Evolutionary conservation across 768 basidiomycete genomes (phyloP).

Genomic region (Russula vinacea): DNA sequence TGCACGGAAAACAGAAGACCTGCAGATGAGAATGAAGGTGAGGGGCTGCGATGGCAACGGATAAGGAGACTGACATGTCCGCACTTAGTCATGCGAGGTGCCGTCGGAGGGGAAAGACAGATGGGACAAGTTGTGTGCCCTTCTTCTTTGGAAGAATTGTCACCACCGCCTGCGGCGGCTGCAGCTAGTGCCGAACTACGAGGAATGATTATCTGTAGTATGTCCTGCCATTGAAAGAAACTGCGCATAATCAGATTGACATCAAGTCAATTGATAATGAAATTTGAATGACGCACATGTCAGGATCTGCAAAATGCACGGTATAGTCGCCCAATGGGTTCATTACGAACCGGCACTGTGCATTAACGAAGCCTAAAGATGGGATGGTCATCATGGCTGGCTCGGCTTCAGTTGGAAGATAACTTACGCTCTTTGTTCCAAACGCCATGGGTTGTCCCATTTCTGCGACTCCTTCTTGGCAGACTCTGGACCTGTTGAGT

Average conservation of each 20-base stretch:
- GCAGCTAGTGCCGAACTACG: slow-evolving; percentile 72
- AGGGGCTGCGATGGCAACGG: slow-evolving; percentile 20
- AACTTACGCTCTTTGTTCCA: slow-evolving; percentile 90
- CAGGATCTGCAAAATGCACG: slow-evolving; percentile 95
- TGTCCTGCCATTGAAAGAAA: slow-evolving; percentile 94
- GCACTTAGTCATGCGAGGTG: slow-evolving; percentile 93
- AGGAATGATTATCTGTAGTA: slow-evolving; percentile 91
- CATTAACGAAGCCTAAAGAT: slow-evolving; percentile 85
- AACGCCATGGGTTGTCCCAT: slow-evolving; percentile 57
- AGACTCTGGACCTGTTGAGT: slow-evolving; percentile 51
- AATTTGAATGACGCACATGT: slow-evolving; percentile 62
- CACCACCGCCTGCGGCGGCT: slow-evolving; percentile 47
- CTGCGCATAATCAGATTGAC: slow-evolving; percentile 40
- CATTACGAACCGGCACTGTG: slow-evolving; percentile 94
- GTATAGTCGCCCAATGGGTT: slow-evolving; percentile 90
- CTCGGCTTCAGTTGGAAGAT: neutral
- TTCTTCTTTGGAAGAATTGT: slow-evolving; percentile 47
- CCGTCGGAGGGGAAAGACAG: slow-evolving; percentile 86
- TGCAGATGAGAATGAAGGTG: slow-evolving; percentile 35
- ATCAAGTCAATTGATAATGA: slow-evolving; percentile 26
- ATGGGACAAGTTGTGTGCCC: slow-evolving; percentile 85
- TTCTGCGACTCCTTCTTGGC: slow-evolving; percentile 74
- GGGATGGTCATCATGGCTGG: slow-evolving; percentile 25
- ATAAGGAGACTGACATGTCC: slow-evolving; percentile 74
- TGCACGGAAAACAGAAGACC: slow-evolving; percentile 95